phyloP scores from a whole-genome alignment of 2,329 filamentous ascomycete genomes.

The Didymella exigua region DNA sequence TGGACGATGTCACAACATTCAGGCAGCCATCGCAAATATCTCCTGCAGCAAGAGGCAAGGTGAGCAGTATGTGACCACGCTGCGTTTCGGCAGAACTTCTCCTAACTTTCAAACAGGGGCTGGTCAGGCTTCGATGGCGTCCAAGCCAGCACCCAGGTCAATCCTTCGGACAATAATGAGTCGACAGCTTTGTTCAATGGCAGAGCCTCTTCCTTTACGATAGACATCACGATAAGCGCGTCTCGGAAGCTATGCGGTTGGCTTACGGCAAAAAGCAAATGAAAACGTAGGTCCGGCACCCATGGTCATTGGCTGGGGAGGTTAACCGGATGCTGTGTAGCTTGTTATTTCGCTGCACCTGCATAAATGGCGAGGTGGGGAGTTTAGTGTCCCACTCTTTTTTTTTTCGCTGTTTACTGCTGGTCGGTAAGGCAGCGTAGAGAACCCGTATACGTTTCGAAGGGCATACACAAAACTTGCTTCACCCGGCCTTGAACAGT shows the following conservation, averaged over 20 bases:
- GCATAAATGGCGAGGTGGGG: not conserved
- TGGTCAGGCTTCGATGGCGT: not conserved
- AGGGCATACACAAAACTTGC: too few relatives aligned
- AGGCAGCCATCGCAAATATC: not conserved
- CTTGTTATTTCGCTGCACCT: not conserved
- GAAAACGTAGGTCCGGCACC: not conserved
- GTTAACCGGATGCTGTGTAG: not conserved
- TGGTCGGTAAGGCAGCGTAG: too few relatives aligned
- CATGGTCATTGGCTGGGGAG: not conserved
- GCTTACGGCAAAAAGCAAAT: conserved; percentile 11
- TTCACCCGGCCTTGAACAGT: too few relatives aligned
- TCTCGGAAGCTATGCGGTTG: conserved; percentile 8
- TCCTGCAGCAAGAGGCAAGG: not conserved
- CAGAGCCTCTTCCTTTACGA: not conserved
- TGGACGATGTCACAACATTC: not conserved
- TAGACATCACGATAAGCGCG: not conserved
- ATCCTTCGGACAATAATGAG: not conserved
- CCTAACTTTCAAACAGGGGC: not conserved
- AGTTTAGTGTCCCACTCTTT: too few relatives aligned
- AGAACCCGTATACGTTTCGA: too few relatives aligned
- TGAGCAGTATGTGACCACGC: not conserved
- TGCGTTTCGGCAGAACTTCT: not conserved
- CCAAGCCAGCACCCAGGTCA: not conserved
- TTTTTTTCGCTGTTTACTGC: too few relatives aligned
- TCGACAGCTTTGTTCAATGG: not conserved